Evolutionary conservation across 78 protist genomes (phyloP).

Genomic region (Dictyostelium brefeldianum): DNA sequence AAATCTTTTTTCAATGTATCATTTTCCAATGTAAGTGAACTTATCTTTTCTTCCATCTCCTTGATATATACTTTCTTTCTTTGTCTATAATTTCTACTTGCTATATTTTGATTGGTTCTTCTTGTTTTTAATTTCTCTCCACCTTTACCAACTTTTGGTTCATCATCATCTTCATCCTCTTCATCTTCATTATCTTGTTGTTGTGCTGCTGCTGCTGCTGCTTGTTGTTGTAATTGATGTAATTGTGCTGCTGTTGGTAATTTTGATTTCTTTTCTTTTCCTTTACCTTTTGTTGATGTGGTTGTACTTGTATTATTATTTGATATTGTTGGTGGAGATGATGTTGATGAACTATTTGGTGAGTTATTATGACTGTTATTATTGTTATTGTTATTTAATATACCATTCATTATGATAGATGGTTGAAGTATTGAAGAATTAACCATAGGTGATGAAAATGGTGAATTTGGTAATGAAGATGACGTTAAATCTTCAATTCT

Average conservation of each 20-base stretch:
- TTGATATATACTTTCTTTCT: conserved; percentile 74
- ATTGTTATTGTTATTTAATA: not conserved
- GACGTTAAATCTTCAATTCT: not conserved
- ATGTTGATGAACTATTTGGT: not conserved
- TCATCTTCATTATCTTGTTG: not conserved
- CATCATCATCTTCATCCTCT: not conserved
- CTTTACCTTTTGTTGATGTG: not conserved
- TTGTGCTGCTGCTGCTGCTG: not conserved
- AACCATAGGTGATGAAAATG: conserved; percentile 1
- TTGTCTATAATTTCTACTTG: conserved; percentile 75
- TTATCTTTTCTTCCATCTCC: conserved; percentile 77
- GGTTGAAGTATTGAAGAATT: conserved; percentile 6
- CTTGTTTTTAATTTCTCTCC: conserved; percentile 53
- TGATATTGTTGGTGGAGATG: not conserved
- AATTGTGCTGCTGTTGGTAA: not conserved
- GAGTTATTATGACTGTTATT: no score
- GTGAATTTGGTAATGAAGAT: not conserved
- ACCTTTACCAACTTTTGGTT: conserved; percentile 20
- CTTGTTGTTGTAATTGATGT: not conserved
- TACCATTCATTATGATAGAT: not conserved
- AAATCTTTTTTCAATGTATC: conserved; percentile 61
- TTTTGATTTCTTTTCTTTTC: not conserved
- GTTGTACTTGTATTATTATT: not conserved
- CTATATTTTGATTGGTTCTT: conserved; percentile 72
- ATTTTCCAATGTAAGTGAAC: conserved; percentile 51